Evolutionary conservation across 2,329 filamentous ascomycete genomes (phyloP), one percentile per base, ranked within the genome.

Genomic region (Aspergillus sp.): DNA sequence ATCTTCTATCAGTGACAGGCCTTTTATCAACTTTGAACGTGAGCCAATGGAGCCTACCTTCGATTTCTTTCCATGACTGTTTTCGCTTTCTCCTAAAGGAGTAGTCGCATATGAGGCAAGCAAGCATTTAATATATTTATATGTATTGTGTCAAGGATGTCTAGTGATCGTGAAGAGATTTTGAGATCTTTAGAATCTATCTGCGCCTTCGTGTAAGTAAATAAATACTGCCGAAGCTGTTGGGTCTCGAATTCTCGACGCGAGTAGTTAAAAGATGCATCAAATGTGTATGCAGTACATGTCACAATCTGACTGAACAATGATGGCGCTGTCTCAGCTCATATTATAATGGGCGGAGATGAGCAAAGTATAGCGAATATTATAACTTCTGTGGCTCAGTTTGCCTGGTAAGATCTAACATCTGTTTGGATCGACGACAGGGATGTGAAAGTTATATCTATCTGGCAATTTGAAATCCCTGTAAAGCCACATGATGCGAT

Each of bases 51-150:
- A 5, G 30, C 44, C 8, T 36, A 67, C 67, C 62, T 63, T 69
- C 64, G 13, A 69, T 68, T 34, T 67, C 55, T 42, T 60, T 61
- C 64, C 66, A 65, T 43, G 53, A 48, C 44, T 57, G 53, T 34
- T 26, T 42, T 41, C 64, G 57, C 30, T 57, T 62, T 20, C 53
- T 61, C 32, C 57, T 50, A 13, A 17, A 52, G n/a, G 55, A 52
- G 45, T 47, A 39, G 20, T 56, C 64, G 20, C 60, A 45, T 36
- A 53, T 30, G 48, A 62, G 38, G 22, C 58, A 24, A 36, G 48
- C 53, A 20, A 58, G 22, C 60, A 61, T 62, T 55, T 54, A 17
- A 45, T 8, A 50, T 13, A 24, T 17, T n/a, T 22, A 39, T 20
- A 11, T 30, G 2, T 30, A 30, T 4, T 9, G 26, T 11, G 26